Evolutionary conservation across 495 filamentous ascomycete species (phyloP).

Genomic region (Trypethelium eluteriae): DNA sequence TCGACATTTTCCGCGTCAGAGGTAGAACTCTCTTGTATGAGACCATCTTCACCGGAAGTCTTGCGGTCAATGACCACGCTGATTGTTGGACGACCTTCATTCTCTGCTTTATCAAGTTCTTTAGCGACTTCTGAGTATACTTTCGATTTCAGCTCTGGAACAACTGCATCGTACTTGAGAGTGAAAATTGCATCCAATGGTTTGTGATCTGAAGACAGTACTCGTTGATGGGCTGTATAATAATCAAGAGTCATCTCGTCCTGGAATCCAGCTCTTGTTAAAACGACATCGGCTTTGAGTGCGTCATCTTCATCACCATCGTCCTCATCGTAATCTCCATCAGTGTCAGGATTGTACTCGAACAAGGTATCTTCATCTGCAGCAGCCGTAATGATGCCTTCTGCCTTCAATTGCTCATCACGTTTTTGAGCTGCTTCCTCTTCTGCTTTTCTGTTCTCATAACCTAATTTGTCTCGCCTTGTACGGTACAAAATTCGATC

Average conservation of each 20-base stretch:
- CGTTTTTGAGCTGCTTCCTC: constrained; percentile 58
- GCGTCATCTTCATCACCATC: constrained; percentile 56
- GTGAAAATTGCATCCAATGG: constrained; percentile 74
- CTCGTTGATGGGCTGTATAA: constrained; percentile 81
- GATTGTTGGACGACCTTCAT: constrained; percentile 76
- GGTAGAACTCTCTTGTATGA: constrained; percentile 21
- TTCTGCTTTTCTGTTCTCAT: constrained; percentile 59
- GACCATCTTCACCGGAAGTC: constrained; percentile 9
- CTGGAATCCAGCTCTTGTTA: constrained; percentile 50
- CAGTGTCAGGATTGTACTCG: constrained; percentile 79
- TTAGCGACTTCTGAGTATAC: constrained; percentile 81
- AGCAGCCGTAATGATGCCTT: constrained; percentile 59
- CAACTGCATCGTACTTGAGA: constrained; percentile 74
- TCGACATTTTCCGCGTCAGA: constrained; percentile 50
- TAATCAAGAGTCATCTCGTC: constrained; percentile 61
- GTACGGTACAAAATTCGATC: constrained; percentile 90
- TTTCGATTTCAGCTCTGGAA: constrained; percentile 70
- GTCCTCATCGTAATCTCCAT: constrained; percentile 58
- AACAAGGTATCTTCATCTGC: constrained; percentile 82
- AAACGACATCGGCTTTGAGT: constrained; percentile 36
- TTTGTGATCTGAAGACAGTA: constrained; percentile 93
- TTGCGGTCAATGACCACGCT: constrained; percentile 73
- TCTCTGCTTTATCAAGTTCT: constrained; percentile 84
- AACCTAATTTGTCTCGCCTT: constrained; percentile 58
- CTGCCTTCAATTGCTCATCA: constrained; percentile 78